Base-by-base conservation (phyloP, 805 yeast genomes). In the Ogataea methanolica region DNA sequence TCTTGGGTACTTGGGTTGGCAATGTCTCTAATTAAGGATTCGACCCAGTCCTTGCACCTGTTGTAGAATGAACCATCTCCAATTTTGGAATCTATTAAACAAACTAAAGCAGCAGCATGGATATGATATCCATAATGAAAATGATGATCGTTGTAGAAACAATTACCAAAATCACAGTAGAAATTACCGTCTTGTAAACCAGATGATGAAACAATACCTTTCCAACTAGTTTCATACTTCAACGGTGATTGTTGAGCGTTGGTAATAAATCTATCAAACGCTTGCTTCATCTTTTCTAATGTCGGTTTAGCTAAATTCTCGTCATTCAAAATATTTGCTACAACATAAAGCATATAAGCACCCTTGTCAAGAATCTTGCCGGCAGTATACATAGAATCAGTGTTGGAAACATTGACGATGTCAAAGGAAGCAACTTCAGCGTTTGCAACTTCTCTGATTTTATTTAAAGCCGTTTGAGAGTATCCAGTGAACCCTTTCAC, bases 331-430 rank as follows among this genome's bases (percentile, higher is more conserved):
- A 92, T 74, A 51, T 74, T 82, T 46, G 85, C 82, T 36, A 84
- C 80, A 11, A 83, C 88, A 52, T 85, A 85, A 14, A 89, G 72
- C 44, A 94, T 76, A 74, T 86, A 85, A 0, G 98, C 97, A 67
- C 87, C 94, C 68, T 91, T 94, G 55, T 90, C 96, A 43, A 91
- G 70, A 26, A 81, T 75, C 63, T 94, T 92, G 12, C 98, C 99
- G 2, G 96, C 78, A 19, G 88, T 82, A 67, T 92, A 92, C 87
- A 91, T 91, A 0, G 97, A 88, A 52, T 88, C 88, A 11, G 83
- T 70, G 57, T 85, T 70, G n/a, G 85, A 75, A 64, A 75, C 77
- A 16, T 73, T 75, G 4, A 68, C 67, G 34, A 85, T 74, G 51
- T 84, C 87, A 46, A 61, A 64, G 44, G 72, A 78, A 29, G 72